These are phyloP conservation scores for Xerocomus spinulosus DNA, from an alignment of 768 basidiomycete genomes.

Conservation along the genomic window DNA sequence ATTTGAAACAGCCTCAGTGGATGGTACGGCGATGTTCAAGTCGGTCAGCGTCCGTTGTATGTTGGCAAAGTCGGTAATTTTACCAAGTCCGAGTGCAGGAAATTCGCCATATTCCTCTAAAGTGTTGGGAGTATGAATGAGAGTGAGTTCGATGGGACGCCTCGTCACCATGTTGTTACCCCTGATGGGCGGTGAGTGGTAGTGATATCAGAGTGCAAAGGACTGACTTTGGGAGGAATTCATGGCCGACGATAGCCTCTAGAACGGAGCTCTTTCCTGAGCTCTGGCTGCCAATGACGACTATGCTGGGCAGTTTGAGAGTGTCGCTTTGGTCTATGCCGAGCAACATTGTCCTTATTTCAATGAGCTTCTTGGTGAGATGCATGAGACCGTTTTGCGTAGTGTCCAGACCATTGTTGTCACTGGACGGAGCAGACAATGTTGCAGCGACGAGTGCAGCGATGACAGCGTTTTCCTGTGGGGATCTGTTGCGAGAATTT, in stretches of 20 bases:
- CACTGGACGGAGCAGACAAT: slow-evolving; percentile 69
- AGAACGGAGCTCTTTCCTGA: slow-evolving; percentile 97
- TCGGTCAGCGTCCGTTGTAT: slow-evolving; percentile 93
- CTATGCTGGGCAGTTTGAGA: slow-evolving; percentile 93
- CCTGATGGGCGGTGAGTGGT: slow-evolving; percentile 38
- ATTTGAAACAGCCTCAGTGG: slow-evolving; percentile 87
- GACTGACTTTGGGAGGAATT: slow-evolving; percentile 97
- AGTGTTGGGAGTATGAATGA: slow-evolving; percentile 80
- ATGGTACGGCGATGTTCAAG: slow-evolving; percentile 88
- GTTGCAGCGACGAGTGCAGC: slow-evolving; percentile 76
- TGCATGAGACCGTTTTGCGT: slow-evolving; percentile 86
- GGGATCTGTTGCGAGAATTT: slow-evolving; percentile 38
- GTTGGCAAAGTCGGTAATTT: slow-evolving; percentile 84
- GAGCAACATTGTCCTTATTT: slow-evolving; percentile 90
- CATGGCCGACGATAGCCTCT: slow-evolving; percentile 95
- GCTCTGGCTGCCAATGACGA: slow-evolving; percentile 97
- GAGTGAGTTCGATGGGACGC: slow-evolving; percentile 94
- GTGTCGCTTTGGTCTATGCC: slow-evolving; percentile 95
- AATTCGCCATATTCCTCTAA: slow-evolving; percentile 90
- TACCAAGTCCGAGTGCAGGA: slow-evolving; percentile 82
- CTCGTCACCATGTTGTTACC: slow-evolving; percentile 99
- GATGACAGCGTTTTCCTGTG: slow-evolving; percentile 56
- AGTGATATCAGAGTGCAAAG: background rate
- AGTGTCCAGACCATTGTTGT: slow-evolving; percentile 37
- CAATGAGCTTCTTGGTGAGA: slow-evolving; percentile 91